Base-by-base conservation (phyloP, 2,329 filamentous ascomycete genomes). In the Cladosporium colombiae region DNA sequence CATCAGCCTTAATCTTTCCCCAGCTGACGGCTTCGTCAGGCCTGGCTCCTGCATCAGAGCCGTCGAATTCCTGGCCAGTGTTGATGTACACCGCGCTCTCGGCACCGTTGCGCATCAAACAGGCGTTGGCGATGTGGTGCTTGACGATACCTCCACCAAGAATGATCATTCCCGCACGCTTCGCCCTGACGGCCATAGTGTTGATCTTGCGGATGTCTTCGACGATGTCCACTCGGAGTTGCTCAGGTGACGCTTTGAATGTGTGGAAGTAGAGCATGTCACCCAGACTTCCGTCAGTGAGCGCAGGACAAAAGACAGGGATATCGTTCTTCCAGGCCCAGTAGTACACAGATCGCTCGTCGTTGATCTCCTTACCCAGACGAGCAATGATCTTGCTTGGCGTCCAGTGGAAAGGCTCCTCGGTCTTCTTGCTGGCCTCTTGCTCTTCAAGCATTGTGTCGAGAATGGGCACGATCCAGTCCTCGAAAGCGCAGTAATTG, bases 191-290 rank as follows among this genome's bases (percentile, higher is more conserved):
- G 0, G 94, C 89, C 68, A 98, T 88, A 16, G 91, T 96, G 81
- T 99, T 99, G 78, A 99, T 93, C 68, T 86, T 88, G 23, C 95
- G 88, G 68, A 99, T 95, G 74, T 99, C 95, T 74, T 96, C 91
- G 25, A 97, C 92, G 66, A 98, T 92, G 77, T 98, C 95, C 67
- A 97, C 87, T 65, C 89, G 88, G 50, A 99, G 84, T 78, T 94
- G 91, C 67, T 83, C 81, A 3, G 94, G 94, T 1, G 91, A 93
- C 0, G 91, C 81, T 77, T 94, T 95, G 86, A 93, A 99, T 0
- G 93, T 96, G 81, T 99, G 94, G 78, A 99, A 98, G 80, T 97
- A 98, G 49, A 99, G 84, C 95, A 99, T 99, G 78, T 99, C 95
- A 5, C 95, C 95, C 23, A 99, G 81, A 72, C 92, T 96, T 21